A percentile compares a stretch with the other conserved stretches of the same genome.
phyloP scores from a whole-genome alignment of 768 basidiomycete species.

The Mrakia hoshinonis region DNA sequence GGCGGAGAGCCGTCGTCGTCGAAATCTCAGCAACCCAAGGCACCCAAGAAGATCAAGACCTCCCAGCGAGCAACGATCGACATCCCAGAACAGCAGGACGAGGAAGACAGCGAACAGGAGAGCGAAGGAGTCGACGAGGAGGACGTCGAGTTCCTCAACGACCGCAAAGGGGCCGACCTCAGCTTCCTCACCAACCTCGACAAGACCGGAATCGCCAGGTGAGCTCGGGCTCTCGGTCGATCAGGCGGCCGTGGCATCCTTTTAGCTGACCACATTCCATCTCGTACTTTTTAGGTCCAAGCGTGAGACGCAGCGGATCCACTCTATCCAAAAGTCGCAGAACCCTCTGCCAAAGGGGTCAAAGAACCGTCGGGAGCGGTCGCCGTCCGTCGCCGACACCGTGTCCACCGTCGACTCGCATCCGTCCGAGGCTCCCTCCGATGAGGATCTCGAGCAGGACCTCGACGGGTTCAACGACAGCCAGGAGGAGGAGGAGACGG shows the following conservation, averaged over 20 bases:
- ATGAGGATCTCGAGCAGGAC: conserved; percentile 3
- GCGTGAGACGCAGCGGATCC: conserved; percentile 15
- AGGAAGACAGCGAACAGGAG: neutral
- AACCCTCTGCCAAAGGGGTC: conserved; percentile 21
- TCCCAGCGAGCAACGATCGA: conserved; percentile 19
- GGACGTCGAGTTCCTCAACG: conserved; percentile 21
- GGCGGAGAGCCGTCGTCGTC: conserved; percentile 12
- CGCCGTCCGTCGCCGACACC: conserved; percentile 24
- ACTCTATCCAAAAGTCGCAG: conserved; percentile 16
- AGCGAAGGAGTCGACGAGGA: conserved; percentile 16
- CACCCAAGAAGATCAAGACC: conserved; percentile 23
- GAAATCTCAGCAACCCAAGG: conserved; percentile 19
- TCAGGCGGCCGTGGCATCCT: neutral
- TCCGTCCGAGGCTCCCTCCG: conserved; percentile 17
- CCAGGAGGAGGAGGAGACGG: conserved; percentile 20
- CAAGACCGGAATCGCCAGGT: conserved; percentile 23
- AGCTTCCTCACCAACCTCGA: conserved; percentile 22
- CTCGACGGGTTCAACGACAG: conserved; percentile 7
- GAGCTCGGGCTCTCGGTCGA: neutral
- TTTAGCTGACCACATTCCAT: neutral
- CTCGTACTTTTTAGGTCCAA: conserved; percentile 1
- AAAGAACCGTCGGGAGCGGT: conserved; percentile 5
- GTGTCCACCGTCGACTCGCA: conserved; percentile 16
- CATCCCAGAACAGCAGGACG: conserved; percentile 19
- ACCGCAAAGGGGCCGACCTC: conserved; percentile 5